Evolutionary conservation across 805 yeast genomes (phyloP).

Genomic region (Candida chauliodis): DNA sequence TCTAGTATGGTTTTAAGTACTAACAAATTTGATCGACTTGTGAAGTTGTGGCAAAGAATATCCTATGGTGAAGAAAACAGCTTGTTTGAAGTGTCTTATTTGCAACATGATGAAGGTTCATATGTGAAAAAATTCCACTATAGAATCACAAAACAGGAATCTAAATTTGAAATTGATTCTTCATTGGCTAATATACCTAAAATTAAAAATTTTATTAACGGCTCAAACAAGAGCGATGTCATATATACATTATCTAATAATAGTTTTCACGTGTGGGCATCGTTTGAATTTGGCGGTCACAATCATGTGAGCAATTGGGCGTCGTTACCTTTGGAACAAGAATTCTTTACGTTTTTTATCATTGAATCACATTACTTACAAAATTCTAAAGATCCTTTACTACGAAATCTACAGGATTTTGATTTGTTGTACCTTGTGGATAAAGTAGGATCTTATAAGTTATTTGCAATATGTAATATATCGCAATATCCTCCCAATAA

Average conservation of each 20-base stretch:
- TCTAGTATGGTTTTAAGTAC: conserved; percentile 63
- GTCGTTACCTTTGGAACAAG: conserved; percentile 26
- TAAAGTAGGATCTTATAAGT: conserved; percentile 34
- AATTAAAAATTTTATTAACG: conserved; percentile 28
- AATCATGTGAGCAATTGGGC: conserved; percentile 59
- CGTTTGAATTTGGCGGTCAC: conserved; percentile 57
- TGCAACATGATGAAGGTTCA: conserved; percentile 53
- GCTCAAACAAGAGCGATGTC: conserved; percentile 31
- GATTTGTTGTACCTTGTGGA: conserved; percentile 41
- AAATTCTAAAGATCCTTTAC: conserved; percentile 15
- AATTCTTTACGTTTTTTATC: conserved; percentile 19
- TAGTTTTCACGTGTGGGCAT: conserved; percentile 64
- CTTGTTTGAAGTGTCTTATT: conserved; percentile 64
- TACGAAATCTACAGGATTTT: conserved; percentile 11
- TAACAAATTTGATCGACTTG: conserved; percentile 59
- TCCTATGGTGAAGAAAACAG: conserved; percentile 56
- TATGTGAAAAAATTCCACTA: conserved; percentile 58
- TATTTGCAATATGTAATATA: conserved; percentile 50
- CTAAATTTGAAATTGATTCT: conserved; percentile 14
- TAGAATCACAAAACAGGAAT: conserved; percentile 32
- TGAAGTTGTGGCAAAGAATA: conserved; percentile 76
- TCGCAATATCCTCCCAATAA: conserved; percentile 54
- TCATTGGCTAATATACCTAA: conserved; percentile 35
- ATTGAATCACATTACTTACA: conserved; percentile 37
- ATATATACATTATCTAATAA: conserved; percentile 65